Base-by-base conservation (phyloP, 1,139 yeast genomes). In the Lodderomyces beijingensis region DNA sequence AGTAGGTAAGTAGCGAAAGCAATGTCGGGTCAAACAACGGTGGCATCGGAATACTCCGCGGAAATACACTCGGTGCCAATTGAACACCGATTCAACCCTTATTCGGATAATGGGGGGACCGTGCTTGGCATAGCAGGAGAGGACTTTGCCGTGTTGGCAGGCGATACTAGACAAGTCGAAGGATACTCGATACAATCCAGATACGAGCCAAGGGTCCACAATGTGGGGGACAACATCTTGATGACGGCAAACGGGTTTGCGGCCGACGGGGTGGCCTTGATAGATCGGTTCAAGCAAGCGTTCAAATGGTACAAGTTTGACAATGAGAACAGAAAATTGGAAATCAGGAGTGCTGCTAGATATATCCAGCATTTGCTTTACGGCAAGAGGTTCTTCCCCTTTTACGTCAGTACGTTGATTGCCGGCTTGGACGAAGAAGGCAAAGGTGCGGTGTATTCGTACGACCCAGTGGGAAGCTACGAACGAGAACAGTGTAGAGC, bases 401-500 rank as follows among this genome's bases (percentile, higher is more conserved):
- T 86, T 68, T 91, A 93, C 55, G 96, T 88, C 25, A 88, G 88
- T 54, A 91, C 98, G 3, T 80, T 93, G 50, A 72, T 91, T 51
- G 96, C 96, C 2, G 98, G 98, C 8, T 69, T 91, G 43, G 97
- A 89, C 53, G 95, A 85, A 38, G 87, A 88, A 44, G 97, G 97
- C 11, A 80, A 79, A 49, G 98, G 98, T 31, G 91, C 96, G 2
- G 87, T 91, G 25, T 91, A 85, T 58, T 88, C 97, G 5, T 91
- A 87, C 56, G 98, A 91, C 55, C 98, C 98, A 1, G 96, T 91
- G 37, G 98, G 98, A 4, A 86, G 96, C 2, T 93, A 91, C 56
- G 98, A 93, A 63, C 78, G 96, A 51, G 96, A 89, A 57, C 95
- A 88, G 55, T 87, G 96, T 62, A 77, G 96, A 52, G 97, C 97